Percentiles rank a stretch among this genome's conserved stretches.
Conservation (phyloP, 192 early-diverging fungal species). For the Coemansia interrupta region DNA sequence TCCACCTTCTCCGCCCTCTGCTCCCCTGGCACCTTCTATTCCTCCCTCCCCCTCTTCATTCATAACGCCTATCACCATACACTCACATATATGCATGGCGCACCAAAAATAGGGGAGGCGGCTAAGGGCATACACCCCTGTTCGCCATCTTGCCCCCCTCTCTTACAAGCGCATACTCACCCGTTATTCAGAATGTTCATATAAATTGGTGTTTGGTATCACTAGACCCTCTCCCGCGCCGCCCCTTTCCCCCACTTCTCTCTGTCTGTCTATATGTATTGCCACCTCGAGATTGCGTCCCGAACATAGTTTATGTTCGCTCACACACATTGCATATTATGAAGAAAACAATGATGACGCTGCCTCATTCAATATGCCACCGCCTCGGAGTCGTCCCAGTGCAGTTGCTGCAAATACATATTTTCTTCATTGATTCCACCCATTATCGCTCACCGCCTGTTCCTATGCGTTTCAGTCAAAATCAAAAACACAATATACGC, state of each 20-base stretch:
- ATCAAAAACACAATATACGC: conserved; percentile 7
- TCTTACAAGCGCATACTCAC: neutral
- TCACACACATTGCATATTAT: neutral
- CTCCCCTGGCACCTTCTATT: neutral
- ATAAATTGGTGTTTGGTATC: no score
- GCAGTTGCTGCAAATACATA: no score
- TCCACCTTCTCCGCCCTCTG: neutral
- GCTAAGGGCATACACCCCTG: neutral
- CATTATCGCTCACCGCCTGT: no score
- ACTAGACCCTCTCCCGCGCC: no score
- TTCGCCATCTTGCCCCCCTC: neutral
- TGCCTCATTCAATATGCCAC: conserved; percentile 10
- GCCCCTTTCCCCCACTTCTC: no score
- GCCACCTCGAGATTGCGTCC: no score
- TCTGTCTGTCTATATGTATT: no score
- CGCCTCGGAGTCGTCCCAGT: conserved; percentile 1
- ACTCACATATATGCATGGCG: conserved; percentile 16
- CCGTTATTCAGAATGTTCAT: no score
- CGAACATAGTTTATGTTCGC: no score
- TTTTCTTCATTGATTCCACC: no score
- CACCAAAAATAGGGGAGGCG: conserved; percentile 7
- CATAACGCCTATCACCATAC: neutral
- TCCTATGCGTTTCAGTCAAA: no score
- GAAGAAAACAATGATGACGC: neutral
- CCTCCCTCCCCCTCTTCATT: neutral